phyloP scores from a whole-genome alignment of 2,329 filamentous ascomycete genomes.

The Acrodontium crateriforme region DNA sequence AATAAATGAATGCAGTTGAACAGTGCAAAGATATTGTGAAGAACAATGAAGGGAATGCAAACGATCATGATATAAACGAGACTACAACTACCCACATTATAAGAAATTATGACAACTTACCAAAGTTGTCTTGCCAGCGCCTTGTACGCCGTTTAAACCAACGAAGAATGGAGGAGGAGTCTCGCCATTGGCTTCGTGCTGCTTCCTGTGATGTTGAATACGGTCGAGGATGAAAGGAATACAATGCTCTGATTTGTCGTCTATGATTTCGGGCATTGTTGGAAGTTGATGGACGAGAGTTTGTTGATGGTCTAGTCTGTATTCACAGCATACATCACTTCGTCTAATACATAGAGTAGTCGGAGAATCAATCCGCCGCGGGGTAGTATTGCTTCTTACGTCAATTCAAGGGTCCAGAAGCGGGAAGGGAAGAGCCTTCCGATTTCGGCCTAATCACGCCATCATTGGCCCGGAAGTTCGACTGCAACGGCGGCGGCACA shows the following conservation, averaged over 20 bases:
- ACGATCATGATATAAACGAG: too few species aligned
- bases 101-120: constrained; percentile 31
- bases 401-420: background rate
- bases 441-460: too few species aligned
- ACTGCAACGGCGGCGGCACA: too few species aligned
- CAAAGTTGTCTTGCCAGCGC: constrained; percentile 82
- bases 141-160: constrained; percentile 83
- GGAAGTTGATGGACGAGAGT: too few species aligned
- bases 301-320: too few species aligned
- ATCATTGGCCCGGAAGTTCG: too few species aligned
- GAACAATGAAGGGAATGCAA: too few species aligned
- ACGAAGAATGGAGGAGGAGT: constrained; percentile 58
- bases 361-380: too few species aligned
- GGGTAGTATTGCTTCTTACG: too few species aligned
- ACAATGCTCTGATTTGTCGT: constrained; percentile 67
- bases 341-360: too few species aligned
- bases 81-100: background rate
- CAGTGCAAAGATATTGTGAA: too few species aligned
- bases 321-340: too few species aligned
- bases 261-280: constrained; percentile 43
- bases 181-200: constrained; percentile 23
- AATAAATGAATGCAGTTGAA: background rate
- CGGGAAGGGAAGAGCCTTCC: background rate
- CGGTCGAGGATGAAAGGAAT: constrained; percentile 60
- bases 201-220: constrained; percentile 37